Base-by-base conservation (phyloP, 2,329 filamentous ascomycete genomes). In the Colletotrichum acutatum region DNA sequence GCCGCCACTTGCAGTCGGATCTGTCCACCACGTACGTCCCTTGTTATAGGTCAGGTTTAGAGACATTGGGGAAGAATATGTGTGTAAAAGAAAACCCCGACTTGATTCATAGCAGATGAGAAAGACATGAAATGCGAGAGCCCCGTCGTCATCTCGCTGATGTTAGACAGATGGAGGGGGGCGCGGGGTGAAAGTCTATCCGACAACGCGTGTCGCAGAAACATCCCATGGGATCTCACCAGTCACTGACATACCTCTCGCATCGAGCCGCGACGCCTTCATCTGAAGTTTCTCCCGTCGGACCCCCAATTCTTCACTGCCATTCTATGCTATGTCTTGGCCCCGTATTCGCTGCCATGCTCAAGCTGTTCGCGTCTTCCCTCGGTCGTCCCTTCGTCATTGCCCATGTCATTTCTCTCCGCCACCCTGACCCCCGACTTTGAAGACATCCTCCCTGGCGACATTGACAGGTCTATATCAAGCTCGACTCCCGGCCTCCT, bases 331-430 rank as follows among this genome's bases (percentile, higher is more conserved):
- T 42, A 5, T 42, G 30, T 9, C 30, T n/a, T n/a, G 30, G 19
- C 37, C n/a, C n/a, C 65, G 65, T 63, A 68, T 63, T 68, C 58
- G 69, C 42, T 30, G 8, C 59, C 26, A 14, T 34, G 30, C 42
- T 61, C 56, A 28, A 28, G 56, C 57, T 59, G 62, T n/a, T 16
- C 62, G 42, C 26, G 57, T 60, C n/a, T 67, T 67, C 26, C n/a
- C n/a, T n/a, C n/a, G n/a, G n/a, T n/a, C 37, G 19, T 6, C 67
- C 28, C 30, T 28, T 28, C 58, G 52, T 46, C 69, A 72, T 63
- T 22, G 37, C 58, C 24, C 14, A 54, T 52, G 12, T 53, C 42
- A 63, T n/a, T n/a, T n/a, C n/a, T n/a, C n/a, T n/a, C n/a, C n/a
- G n/a, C n/a, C n/a, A n/a, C n/a, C n/a, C n/a, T n/a, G n/a, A n/a